Evolutionary conservation across 2,329 filamentous ascomycete genomes (phyloP).

Genomic region (Zasmidium citrigriseum): DNA sequence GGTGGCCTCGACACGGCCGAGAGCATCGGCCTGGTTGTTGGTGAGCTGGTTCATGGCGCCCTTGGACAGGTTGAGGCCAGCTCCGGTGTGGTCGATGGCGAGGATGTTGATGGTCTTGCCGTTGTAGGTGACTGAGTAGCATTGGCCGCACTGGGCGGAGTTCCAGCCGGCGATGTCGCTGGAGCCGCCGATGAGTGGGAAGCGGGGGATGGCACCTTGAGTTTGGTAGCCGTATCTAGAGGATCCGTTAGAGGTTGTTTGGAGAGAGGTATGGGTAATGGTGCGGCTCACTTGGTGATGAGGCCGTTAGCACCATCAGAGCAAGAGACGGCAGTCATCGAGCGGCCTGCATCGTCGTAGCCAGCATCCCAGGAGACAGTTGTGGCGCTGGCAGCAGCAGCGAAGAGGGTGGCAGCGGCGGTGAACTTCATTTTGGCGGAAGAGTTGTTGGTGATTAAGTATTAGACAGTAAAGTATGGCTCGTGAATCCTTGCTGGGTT

Average conservation of each 20-base stretch:
- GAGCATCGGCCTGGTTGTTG: constrained; percentile 41
- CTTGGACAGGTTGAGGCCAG: constrained; percentile 53
- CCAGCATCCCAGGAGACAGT: constrained; percentile 66
- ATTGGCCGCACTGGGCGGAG: constrained; percentile 52
- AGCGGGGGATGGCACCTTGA: constrained; percentile 47
- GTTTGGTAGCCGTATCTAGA: constrained; percentile 50
- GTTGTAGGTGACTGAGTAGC: constrained; percentile 53
- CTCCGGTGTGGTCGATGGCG: constrained; percentile 49
- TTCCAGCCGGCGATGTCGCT: constrained; percentile 51
- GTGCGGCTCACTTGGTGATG: constrained; percentile 47
- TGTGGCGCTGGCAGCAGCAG: constrained; percentile 18
- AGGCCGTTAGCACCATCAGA: constrained; percentile 69
- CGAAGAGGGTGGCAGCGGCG: constrained; percentile 46
- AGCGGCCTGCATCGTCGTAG: constrained; percentile 64
- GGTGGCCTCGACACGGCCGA: constrained; percentile 43
- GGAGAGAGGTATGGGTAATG: background rate
- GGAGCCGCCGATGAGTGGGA: constrained; percentile 53
- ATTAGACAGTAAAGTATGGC: background rate
- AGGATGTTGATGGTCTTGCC: constrained; percentile 50
- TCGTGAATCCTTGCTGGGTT: background rate
- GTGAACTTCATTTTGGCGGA: constrained; percentile 24
- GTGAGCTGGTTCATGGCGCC: constrained; percentile 53
- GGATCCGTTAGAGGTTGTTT: background rate
- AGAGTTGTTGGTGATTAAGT: constrained; percentile 3
- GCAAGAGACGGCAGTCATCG: constrained; percentile 63